These are phyloP conservation scores for Beauveria sp. DNA, from an alignment of 2,329 filamentous ascomycete species.

Conservation along the genomic window DNA sequence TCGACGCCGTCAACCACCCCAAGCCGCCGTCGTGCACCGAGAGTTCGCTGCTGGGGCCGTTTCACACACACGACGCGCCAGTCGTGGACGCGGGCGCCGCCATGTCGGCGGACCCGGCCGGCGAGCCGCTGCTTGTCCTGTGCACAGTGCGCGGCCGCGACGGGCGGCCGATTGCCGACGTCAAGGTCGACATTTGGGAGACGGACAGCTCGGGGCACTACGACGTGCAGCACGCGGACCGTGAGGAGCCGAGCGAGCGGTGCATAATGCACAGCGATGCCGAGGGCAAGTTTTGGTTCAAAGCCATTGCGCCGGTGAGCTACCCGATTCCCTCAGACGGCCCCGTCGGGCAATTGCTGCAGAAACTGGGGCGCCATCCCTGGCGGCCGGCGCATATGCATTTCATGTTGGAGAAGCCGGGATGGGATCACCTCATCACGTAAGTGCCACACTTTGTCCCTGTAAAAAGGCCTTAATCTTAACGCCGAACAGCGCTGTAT, in stretches of 20 bases:
- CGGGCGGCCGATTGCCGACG: slow-evolving; percentile 51
- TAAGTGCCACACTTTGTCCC: slow-evolving; percentile 35
- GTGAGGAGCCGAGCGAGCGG: slow-evolving; percentile 33
- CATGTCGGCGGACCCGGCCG: slow-evolving; percentile 58
- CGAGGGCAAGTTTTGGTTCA: slow-evolving; percentile 63
- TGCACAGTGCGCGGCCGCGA: slow-evolving; percentile 57
- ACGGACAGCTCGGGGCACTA: slow-evolving; percentile 68
- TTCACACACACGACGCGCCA: slow-evolving; percentile 66
- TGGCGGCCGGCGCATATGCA: slow-evolving; percentile 75
- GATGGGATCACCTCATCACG: slow-evolving; percentile 78
- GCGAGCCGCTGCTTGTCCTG: slow-evolving; percentile 58
- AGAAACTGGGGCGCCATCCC: slow-evolving; percentile 61
- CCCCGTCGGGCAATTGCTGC: slow-evolving; percentile 67
- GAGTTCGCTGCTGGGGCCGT: slow-evolving; percentile 73
- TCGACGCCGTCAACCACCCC: slow-evolving; percentile 71
- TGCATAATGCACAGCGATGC: slow-evolving; percentile 21
- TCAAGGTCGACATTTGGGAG: slow-evolving; percentile 72
- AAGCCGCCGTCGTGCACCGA: slow-evolving; percentile 61
- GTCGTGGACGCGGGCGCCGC: slow-evolving; percentile 39
- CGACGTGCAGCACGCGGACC: slow-evolving; percentile 62
- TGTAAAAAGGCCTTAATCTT: background rate
- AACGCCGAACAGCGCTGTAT: slow-evolving; percentile 52
- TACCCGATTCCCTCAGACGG: slow-evolving; percentile 83
- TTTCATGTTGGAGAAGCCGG: slow-evolving; percentile 79
- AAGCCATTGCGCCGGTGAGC: slow-evolving; percentile 73